These are phyloP conservation scores for Fagopyrum esculentum DNA, from an alignment of 148 eudicot genomes.

Conservation along the genomic window DNA sequence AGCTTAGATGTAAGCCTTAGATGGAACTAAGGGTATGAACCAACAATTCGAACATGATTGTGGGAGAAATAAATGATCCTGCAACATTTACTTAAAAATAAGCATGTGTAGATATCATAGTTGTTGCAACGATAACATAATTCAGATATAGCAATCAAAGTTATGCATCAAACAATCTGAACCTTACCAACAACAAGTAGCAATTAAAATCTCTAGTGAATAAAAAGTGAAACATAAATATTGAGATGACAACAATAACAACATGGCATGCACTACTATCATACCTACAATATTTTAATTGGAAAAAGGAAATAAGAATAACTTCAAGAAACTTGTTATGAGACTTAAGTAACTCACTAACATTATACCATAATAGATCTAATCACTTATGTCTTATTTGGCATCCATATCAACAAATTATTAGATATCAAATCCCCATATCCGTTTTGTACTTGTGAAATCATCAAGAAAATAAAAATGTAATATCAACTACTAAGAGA, in stretches of 20 bases:
- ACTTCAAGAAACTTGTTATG: neutral
- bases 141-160: neutral
- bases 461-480: too few species aligned
- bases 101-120: neutral
- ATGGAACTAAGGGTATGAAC: neutral
- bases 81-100: neutral
- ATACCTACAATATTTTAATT: slow-evolving; percentile 55
- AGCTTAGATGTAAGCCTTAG: too few species aligned
- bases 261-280: slow-evolving; percentile 86
- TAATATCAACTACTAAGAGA: too few species aligned
- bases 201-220: slow-evolving; percentile 53
- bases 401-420: too few species aligned
- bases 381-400: too few species aligned
- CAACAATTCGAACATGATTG: neutral
- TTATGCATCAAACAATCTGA: neutral
- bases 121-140: neutral
- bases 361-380: neutral
- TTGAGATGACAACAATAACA: slow-evolving; percentile 69
- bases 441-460: too few species aligned
- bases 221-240: slow-evolving; percentile 64
- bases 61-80: neutral
- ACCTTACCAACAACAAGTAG: slow-evolving; percentile 79
- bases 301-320: neutral
- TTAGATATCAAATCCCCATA: too few species aligned
- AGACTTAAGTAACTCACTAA: neutral